Evolutionary conservation across 495 filamentous ascomycete genomes (phyloP).

Genomic region (Staphylotrichum longicolle): DNA sequence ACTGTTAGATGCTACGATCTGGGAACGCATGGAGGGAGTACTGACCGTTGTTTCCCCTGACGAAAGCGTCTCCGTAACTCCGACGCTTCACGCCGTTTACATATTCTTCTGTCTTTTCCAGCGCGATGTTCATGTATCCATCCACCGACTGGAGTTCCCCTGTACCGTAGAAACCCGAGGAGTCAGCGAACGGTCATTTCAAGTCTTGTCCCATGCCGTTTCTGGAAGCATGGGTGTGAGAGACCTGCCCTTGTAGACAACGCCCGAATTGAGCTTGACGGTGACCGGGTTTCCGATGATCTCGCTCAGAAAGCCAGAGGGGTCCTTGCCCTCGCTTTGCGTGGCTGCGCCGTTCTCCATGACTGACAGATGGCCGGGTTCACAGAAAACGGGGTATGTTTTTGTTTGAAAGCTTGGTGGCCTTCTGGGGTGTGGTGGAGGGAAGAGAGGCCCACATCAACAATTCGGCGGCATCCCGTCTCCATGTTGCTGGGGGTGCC

Average conservation of each 20-base stretch:
- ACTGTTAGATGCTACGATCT: background rate
- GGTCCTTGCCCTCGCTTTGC: constrained; percentile 73
- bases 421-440: background rate
- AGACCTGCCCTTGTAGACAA: constrained; percentile 83
- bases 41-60: constrained; percentile 92
- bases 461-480: background rate
- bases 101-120: constrained; percentile 91
- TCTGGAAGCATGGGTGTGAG: background rate
- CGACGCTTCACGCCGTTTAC: constrained; percentile 76
- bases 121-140: constrained; percentile 98
- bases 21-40: background rate
- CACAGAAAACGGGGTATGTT: background rate
- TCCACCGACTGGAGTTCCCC: constrained; percentile 97
- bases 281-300: constrained; percentile 90
- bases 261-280: constrained; percentile 93
- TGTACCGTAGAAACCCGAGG: constrained; percentile 33
- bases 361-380: constrained; percentile 1
- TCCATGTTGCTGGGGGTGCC: background rate
- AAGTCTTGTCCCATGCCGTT: background rate
- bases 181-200: constrained; percentile 1
- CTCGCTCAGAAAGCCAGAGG: constrained; percentile 83
- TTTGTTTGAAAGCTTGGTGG: background rate
- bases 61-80: constrained; percentile 91
- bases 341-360: constrained; percentile 73
- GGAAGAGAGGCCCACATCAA: constrained; percentile 1